Evolutionary conservation across 2,329 filamentous ascomycete genomes (phyloP).

Genomic region (Iodosphaeria phyllophila): DNA sequence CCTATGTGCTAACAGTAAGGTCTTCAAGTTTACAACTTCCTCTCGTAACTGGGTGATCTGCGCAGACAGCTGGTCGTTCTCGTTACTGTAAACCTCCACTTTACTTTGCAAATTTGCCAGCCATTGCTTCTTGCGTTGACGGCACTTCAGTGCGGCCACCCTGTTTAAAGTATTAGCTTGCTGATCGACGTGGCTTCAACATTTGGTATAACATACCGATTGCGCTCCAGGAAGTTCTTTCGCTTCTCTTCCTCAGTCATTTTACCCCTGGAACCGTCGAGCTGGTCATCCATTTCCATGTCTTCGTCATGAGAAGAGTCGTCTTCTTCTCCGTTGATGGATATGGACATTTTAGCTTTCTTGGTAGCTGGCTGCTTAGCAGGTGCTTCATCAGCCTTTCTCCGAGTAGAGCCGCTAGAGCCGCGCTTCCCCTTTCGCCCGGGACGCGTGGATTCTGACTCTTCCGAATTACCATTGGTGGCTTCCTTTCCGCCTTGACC

Average conservation of each 20-base stretch:
- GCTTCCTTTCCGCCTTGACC: slow-evolving; percentile 45
- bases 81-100: slow-evolving; percentile 78
- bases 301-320: slow-evolving; percentile 31
- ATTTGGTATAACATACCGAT: slow-evolving; percentile 45
- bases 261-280: slow-evolving; percentile 44
- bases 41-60: slow-evolving; percentile 76
- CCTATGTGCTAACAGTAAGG: slow-evolving; percentile 80
- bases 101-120: slow-evolving; percentile 85
- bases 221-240: slow-evolving; percentile 92
- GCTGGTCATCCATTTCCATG: slow-evolving; percentile 31
- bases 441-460: slow-evolving; percentile 49
- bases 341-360: slow-evolving; percentile 40
- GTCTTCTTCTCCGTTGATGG: slow-evolving; percentile 16
- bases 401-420: slow-evolving; percentile 25
- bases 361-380: slow-evolving; percentile 48
- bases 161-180: slow-evolving; percentile 17
- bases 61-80: slow-evolving; percentile 73
- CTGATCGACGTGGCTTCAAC: neutral
- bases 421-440: slow-evolving; percentile 54
- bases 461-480: slow-evolving; percentile 54
- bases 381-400: slow-evolving; percentile 55
- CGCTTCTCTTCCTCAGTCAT: slow-evolving; percentile 98
- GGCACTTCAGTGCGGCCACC: slow-evolving; percentile 89
- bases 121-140: slow-evolving; percentile 98
- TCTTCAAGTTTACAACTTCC: slow-evolving; percentile 90